Conservation (phyloP, 1,139 yeast genomes). For the Geotrichum armillariae region DNA sequence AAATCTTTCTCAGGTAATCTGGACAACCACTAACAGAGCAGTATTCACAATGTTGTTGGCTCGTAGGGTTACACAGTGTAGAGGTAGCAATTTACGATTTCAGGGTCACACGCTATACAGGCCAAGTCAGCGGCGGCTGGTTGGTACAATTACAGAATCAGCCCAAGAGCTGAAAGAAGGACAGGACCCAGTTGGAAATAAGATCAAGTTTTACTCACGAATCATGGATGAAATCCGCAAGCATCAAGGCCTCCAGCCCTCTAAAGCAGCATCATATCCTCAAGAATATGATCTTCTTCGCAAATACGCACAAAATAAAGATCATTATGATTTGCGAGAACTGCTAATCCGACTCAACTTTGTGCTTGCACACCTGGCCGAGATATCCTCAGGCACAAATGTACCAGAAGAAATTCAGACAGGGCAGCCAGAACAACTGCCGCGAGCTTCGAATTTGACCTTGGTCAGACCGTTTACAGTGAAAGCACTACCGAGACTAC, state of each 20-base stretch:
- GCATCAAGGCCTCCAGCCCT: slow-evolving; percentile 22
- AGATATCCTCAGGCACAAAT: slow-evolving; percentile 7
- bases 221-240: slow-evolving; percentile 21
- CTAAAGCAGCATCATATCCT: background rate
- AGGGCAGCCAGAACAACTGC: background rate
- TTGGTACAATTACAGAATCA: background rate
- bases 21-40: background rate
- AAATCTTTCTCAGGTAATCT: too few relatives aligned
- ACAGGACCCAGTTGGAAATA: slow-evolving; percentile 11
- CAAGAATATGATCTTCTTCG: slow-evolving; percentile 4
- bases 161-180: slow-evolving; percentile 1
- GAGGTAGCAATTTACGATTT: background rate
- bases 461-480: slow-evolving; percentile 12
- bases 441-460: background rate
- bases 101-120: too few relatives aligned
- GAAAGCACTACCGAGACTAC: slow-evolving; percentile 22
- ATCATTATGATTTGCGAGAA: slow-evolving; percentile 19
- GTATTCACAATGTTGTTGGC: background rate
- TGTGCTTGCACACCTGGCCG: slow-evolving; percentile 16
- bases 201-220: slow-evolving; percentile 24
- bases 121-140: background rate
- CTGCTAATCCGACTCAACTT: slow-evolving; percentile 9
- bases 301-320: slow-evolving; percentile 12
- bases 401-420: slow-evolving; percentile 9
- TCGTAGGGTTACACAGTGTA: background rate